These are phyloP conservation scores for Rhinocladiella mackenziei DNA, from an alignment of 2,329 filamentous ascomycete genomes.

Conservation along the genomic window DNA sequence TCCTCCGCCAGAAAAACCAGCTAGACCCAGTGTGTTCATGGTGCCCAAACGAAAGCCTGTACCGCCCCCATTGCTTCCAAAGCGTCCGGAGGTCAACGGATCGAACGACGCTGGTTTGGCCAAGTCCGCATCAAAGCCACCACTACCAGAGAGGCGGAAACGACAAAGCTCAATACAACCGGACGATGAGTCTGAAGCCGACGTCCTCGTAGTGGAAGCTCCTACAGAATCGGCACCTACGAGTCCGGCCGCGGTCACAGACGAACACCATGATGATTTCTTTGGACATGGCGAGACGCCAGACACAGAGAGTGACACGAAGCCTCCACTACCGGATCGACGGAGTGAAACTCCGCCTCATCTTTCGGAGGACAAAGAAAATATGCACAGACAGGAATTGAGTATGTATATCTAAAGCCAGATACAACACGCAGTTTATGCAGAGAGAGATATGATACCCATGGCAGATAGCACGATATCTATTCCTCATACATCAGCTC, in stretches of 20 bases:
- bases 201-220: conserved; percentile 63
- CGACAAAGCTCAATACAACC: conserved; percentile 37
- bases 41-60: conserved; percentile 65
- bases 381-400: no score
- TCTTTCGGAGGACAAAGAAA: no score
- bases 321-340: no score
- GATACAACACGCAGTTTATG: no score
- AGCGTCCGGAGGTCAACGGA: conserved; percentile 31
- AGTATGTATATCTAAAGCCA: no score
- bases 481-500: no score
- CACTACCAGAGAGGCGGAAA: conserved; percentile 45
- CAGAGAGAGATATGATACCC: no score
- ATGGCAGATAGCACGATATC: no score
- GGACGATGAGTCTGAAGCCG: conserved; percentile 37
- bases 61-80: conserved; percentile 38
- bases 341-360: no score
- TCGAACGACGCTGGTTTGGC: conserved; percentile 20
- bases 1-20: conserved; percentile 61
- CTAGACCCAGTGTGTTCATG: conserved; percentile 53
- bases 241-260: conserved; percentile 43
- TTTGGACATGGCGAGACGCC: conserved; percentile 30
- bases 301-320: no score
- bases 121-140: conserved; percentile 34
- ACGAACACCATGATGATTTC: conserved; percentile 27
- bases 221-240: conserved; percentile 59